Conservation (phyloP, 2,329 filamentous ascomycete species). For the Amauroascus niger region DNA sequence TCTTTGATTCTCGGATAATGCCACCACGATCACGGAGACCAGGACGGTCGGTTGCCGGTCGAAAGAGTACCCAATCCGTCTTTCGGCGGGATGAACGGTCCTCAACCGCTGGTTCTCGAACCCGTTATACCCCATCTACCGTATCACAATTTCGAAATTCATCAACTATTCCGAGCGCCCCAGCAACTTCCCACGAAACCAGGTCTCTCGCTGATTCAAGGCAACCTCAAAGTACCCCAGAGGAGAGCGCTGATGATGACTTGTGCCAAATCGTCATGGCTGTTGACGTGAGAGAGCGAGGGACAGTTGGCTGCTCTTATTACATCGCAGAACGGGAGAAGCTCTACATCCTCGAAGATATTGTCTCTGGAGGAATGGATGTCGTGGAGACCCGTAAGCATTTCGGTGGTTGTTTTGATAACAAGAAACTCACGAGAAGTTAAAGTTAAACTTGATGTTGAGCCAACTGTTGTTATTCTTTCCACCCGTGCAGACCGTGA, state of each 20-base stretch:
- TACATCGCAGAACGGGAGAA: conserved; percentile 62
- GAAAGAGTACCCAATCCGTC: background rate
- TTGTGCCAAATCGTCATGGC: conserved; percentile 68
- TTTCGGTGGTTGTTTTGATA: conserved; percentile 20
- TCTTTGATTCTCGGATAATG: background rate
- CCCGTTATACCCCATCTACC: background rate
- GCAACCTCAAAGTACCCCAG: conserved; percentile 13
- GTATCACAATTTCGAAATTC: background rate
- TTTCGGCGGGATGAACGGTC: background rate
- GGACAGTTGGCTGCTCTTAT: conserved; percentile 72
- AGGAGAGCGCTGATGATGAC: conserved; percentile 38
- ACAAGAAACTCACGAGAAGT: background rate
- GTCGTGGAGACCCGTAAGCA: conserved; percentile 49
- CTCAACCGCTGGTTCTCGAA: background rate
- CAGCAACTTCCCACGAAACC: background rate
- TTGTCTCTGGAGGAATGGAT: conserved; percentile 58
- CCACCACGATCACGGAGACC: background rate
- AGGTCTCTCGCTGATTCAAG: background rate
- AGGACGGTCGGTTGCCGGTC: background rate
- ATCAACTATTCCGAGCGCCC: background rate
- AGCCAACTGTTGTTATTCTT: conserved; percentile 51
- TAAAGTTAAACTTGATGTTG: conserved; percentile 51
- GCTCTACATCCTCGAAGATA: conserved; percentile 68
- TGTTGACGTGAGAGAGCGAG: conserved; percentile 61
- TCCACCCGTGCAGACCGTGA: conserved; percentile 47